Evolutionary conservation across 2,329 filamentous ascomycete genomes (phyloP).

Genomic region (Penicillium vulpinum): DNA sequence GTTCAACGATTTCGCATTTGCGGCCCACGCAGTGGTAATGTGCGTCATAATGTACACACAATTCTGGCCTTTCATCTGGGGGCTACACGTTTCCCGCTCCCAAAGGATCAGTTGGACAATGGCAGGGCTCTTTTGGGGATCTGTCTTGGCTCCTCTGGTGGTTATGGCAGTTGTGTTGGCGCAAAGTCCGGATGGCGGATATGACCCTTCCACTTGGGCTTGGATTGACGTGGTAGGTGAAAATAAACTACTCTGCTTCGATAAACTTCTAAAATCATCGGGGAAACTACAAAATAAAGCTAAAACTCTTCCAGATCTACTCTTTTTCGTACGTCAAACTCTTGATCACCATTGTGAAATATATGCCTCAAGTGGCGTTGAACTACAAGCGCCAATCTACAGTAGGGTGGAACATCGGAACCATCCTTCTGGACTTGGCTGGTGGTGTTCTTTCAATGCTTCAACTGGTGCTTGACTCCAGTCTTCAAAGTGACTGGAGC

Average conservation of each 20-base stretch:
- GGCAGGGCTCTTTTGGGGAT: conserved; percentile 68
- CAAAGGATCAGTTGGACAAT: conserved; percentile 62
- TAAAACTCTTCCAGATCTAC: conserved; percentile 51
- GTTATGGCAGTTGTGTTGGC: conserved; percentile 45
- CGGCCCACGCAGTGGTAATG: conserved; percentile 73
- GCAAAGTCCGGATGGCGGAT: conserved; percentile 44
- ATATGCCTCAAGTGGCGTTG: conserved; percentile 78
- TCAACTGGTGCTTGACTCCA: conserved; percentile 83
- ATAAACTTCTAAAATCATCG: background rate
- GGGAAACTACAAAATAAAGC: background rate
- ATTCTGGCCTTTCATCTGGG: conserved; percentile 71
- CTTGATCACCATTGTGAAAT: conserved; percentile 85
- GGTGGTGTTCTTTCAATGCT: conserved; percentile 79
- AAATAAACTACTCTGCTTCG: background rate
- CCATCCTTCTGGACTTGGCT: conserved; percentile 78
- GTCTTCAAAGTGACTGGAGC: conserved; percentile 81
- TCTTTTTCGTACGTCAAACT: conserved; percentile 86
- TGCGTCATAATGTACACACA: conserved; percentile 75
- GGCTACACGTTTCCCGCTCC: conserved; percentile 62
- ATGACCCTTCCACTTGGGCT: conserved; percentile 55
- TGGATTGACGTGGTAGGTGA: conserved; percentile 63
- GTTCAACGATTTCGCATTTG: conserved; percentile 88
- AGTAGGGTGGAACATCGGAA: conserved; percentile 79
- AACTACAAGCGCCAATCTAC: conserved; percentile 87
- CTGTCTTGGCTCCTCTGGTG: conserved; percentile 50